These are phyloP conservation scores for Paramecium sexaurelia DNA, from an alignment of 73 alveolate genomes.

Conservation along the genomic window DNA sequence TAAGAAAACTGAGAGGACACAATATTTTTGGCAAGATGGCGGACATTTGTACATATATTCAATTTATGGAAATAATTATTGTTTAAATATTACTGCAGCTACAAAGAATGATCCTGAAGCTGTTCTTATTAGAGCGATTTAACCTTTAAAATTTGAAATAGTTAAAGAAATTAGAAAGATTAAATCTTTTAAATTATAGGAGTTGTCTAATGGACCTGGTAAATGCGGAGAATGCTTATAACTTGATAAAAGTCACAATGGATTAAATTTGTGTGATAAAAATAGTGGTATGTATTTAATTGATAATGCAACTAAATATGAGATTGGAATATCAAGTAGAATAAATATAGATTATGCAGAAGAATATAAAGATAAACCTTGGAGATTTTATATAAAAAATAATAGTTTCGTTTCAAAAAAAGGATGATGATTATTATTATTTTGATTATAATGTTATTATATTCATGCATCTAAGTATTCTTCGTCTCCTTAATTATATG, in stretches of 20 bases:
- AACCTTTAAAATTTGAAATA: slow-evolving; percentile 23
- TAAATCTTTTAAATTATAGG: background rate
- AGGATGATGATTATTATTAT: background rate
- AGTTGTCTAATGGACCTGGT: slow-evolving; percentile 18
- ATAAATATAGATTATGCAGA: slow-evolving; percentile 35
- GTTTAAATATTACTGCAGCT: slow-evolving; percentile 45
- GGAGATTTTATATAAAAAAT: slow-evolving; percentile 36
- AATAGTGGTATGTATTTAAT: background rate
- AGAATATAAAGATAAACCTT: slow-evolving; percentile 20
- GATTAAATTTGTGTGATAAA: background rate
- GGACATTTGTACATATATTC: slow-evolving; percentile 60
- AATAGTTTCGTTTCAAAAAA: background rate
- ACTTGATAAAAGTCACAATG: background rate
- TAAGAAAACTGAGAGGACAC: slow-evolving; percentile 63
- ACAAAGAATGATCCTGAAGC: slow-evolving; percentile 63
- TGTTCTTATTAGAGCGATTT: slow-evolving; percentile 40
- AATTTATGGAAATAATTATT: slow-evolving; percentile 63
- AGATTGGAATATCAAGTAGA: slow-evolving; percentile 48
- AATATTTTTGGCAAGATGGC: slow-evolving; percentile 68
- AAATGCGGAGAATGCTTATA: background rate
- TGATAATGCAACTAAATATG: background rate
- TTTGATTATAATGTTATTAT: background rate
- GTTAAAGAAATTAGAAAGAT: background rate
- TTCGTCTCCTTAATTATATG: background rate
- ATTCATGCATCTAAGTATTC: slow-evolving; percentile 4